Conservation (phyloP, 1,284 basidiomycete species). For the Termitomyces sp. region DNA sequence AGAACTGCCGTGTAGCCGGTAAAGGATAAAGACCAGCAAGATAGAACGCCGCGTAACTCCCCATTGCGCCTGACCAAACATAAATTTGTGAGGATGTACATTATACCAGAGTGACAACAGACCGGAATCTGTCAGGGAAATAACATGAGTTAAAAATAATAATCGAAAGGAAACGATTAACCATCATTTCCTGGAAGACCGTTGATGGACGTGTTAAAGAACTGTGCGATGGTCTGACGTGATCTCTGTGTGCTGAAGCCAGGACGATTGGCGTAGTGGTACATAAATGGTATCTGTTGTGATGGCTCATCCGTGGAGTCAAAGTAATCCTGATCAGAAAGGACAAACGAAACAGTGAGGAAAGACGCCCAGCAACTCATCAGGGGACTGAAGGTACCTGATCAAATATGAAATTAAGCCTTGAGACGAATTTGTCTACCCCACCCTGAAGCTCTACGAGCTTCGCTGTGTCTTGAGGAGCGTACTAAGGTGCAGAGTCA, state of each 20-base stretch:
- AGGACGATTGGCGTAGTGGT: conserved; percentile 44
- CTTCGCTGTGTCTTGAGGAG: conserved; percentile 47
- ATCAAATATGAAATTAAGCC: conserved; percentile 31
- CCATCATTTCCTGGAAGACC: conserved; percentile 62
- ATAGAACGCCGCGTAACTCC: conserved; percentile 58
- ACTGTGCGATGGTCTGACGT: conserved; percentile 49
- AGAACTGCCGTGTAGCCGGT: conserved; percentile 53
- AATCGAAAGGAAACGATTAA: conserved; percentile 20
- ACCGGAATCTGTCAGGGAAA: conserved; percentile 35
- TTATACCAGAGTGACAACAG: conserved; percentile 1
- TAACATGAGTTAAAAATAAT: background rate
- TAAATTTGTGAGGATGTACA: background rate
- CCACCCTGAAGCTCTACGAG: conserved; percentile 49
- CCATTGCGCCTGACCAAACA: conserved; percentile 55
- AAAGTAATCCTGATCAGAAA: conserved; percentile 35
- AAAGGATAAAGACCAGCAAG: conserved; percentile 54
- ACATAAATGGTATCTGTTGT: conserved; percentile 43
- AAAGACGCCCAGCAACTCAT: background rate
- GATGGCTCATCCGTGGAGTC: conserved; percentile 46
- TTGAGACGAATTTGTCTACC: conserved; percentile 46
- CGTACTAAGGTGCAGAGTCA: conserved; percentile 43
- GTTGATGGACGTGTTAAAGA: conserved; percentile 50
- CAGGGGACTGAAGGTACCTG: conserved; percentile 46
- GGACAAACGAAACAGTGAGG: background rate
- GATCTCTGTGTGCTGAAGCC: conserved; percentile 52